These are phyloP conservation scores for Termitomyces sp. DNA, from an alignment of 768 basidiomycete genomes.

Conservation along the genomic window DNA sequence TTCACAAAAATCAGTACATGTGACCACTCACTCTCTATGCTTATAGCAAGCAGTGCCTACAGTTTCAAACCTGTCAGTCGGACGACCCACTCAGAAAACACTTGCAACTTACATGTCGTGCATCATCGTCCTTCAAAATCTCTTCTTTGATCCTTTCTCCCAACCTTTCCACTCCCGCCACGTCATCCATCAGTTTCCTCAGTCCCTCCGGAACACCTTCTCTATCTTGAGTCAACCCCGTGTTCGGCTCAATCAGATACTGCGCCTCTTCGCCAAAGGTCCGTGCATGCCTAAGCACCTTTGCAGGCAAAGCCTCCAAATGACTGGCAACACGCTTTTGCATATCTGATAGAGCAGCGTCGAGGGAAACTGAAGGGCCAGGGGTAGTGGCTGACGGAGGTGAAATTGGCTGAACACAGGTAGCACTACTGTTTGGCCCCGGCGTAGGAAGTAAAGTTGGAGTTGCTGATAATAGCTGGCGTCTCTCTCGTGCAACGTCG, in stretches of 20 bases:
- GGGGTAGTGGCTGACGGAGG: background rate
- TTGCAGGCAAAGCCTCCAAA: constrained; percentile 26
- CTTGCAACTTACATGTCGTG: constrained; percentile 22
- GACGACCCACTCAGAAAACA: background rate
- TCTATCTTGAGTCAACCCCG: constrained; percentile 1
- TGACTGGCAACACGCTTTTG: constrained; percentile 17
- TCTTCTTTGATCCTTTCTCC: constrained; percentile 25
- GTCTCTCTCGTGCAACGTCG: background rate
- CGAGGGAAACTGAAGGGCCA: background rate
- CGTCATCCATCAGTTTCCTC: constrained; percentile 25
- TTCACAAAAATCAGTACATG: background rate
- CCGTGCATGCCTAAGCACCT: constrained; percentile 24
- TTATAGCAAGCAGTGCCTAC: constrained; percentile 26
- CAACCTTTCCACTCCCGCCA: constrained; percentile 25
- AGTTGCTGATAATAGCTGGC: background rate
- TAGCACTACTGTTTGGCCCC: constrained; percentile 2
- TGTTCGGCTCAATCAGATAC: constrained; percentile 22
- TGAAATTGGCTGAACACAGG: constrained; percentile 3
- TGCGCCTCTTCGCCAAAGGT: constrained; percentile 26
- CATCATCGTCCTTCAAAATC: constrained; percentile 26
- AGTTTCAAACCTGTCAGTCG: background rate
- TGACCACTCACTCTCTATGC: constrained; percentile 18
- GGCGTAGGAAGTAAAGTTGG: background rate
- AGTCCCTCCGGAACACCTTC: constrained; percentile 23
- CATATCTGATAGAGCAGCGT: constrained; percentile 12